These are phyloP conservation scores for Neurospora sp. DNA, from an alignment of 495 filamentous ascomycete species.

Conservation along the genomic window DNA sequence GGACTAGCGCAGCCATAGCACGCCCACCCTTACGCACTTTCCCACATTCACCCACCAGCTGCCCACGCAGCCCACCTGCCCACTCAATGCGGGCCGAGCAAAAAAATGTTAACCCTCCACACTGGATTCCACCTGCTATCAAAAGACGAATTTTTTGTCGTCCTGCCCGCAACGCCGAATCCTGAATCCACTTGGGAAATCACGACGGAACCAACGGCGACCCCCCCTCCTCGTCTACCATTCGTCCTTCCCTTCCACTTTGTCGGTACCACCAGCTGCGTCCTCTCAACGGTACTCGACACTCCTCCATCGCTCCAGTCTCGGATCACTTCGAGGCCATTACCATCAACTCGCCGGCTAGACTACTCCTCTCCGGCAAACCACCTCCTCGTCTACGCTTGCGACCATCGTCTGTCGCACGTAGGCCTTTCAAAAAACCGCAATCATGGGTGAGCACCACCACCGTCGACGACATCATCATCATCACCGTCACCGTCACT, in stretches of 20 bases:
- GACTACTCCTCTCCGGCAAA: slow-evolving; percentile 4
- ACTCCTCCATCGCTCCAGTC: background rate
- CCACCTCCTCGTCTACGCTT: slow-evolving; percentile 31
- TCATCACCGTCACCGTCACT: background rate
- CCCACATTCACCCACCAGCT: background rate
- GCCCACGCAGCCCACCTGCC: slow-evolving; percentile 1
- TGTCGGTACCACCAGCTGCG: background rate
- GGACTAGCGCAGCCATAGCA: slow-evolving; percentile 1
- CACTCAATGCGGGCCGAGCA: slow-evolving; percentile 10
- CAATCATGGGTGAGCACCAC: slow-evolving; percentile 77
- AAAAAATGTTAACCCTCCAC: slow-evolving; percentile 23
- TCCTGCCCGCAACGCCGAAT: background rate
- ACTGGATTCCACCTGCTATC: slow-evolving; percentile 7
- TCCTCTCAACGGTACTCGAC: background rate
- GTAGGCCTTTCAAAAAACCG: slow-evolving; percentile 36
- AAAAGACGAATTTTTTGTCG: background rate
- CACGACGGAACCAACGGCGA: background rate
- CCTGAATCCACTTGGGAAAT: background rate
- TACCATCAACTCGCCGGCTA: background rate
- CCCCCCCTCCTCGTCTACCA: background rate
- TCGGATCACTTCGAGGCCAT: background rate
- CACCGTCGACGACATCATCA: slow-evolving; percentile 4
- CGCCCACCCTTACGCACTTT: background rate
- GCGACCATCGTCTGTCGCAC: slow-evolving; percentile 32
- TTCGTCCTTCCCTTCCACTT: background rate